Evolutionary conservation across 139 green algal species (phyloP).

Genomic region (Yamagishiella unicocca): DNA sequence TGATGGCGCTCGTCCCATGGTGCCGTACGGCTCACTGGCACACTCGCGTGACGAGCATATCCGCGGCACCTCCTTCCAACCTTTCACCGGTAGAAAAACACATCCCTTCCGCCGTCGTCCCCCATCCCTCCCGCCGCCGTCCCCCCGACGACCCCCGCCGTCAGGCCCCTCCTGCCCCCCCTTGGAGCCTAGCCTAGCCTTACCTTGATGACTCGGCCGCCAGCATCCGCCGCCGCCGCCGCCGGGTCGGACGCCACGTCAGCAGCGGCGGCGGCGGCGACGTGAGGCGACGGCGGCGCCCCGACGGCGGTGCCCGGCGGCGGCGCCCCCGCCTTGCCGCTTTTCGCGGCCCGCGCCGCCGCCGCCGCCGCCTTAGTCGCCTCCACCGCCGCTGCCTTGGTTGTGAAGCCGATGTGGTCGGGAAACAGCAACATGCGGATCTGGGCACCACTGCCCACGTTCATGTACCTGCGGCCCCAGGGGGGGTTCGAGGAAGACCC

Average conservation of each 20-base stretch:
- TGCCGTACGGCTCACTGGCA: no score
- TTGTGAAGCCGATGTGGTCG: conserved; percentile 53
- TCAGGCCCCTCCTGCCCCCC: no score
- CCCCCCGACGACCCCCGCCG: no score
- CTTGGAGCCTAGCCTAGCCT: no score
- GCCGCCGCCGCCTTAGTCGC: conserved; percentile 57
- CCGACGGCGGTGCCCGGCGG: conserved; percentile 48
- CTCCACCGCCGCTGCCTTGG: conserved; percentile 6
- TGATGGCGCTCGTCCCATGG: not conserved
- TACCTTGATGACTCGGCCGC: conserved; percentile 45
- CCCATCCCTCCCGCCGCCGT: not conserved
- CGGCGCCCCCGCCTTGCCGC: not conserved
- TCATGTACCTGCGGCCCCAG: conserved; percentile 86
- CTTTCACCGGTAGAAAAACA: no score
- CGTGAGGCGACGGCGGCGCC: conserved; percentile 50
- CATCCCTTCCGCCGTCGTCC: no score
- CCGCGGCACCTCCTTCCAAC: no score
- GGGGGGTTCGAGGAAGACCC: no score
- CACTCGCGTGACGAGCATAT: no score
- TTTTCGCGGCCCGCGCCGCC: conserved; percentile 16
- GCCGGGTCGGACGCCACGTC: no score
- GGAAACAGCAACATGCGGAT: conserved; percentile 89
- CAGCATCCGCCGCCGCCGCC: not conserved
- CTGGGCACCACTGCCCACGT: conserved; percentile 67
- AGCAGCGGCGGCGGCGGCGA: not conserved